These are phyloP conservation scores for Pseudogymnoascus sp. DNA, from an alignment of 2,329 filamentous ascomycete species.

Conservation along the genomic window DNA sequence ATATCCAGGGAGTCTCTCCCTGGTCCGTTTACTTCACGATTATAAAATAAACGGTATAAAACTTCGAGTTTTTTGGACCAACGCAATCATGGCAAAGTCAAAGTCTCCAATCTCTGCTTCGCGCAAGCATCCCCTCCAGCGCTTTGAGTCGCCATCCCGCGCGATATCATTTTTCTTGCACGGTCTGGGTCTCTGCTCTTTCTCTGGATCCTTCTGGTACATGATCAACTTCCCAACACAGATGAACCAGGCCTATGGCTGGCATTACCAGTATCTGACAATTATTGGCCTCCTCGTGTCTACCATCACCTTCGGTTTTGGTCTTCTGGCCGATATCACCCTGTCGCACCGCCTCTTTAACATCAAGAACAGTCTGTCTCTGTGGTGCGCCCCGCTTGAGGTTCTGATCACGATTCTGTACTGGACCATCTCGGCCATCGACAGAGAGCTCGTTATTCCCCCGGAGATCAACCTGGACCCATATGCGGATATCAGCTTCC, in stretches of 20 bases:
- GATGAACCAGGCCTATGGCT: slow-evolving; percentile 55
- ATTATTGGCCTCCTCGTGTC: slow-evolving; percentile 63
- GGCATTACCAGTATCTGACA: slow-evolving; percentile 67
- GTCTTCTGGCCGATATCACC: slow-evolving; percentile 59
- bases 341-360: slow-evolving; percentile 52
- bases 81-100: slow-evolving; percentile 19
- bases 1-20: background rate
- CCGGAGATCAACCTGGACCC: slow-evolving; percentile 51
- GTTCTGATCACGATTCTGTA: slow-evolving; percentile 66
- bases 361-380: slow-evolving; percentile 60
- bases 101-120: slow-evolving; percentile 14
- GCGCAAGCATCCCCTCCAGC: slow-evolving; percentile 54
- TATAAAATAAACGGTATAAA: background rate
- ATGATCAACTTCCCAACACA: slow-evolving; percentile 44
- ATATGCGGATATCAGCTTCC: slow-evolving; percentile 57
- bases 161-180: slow-evolving; percentile 59
- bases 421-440: slow-evolving; percentile 59
- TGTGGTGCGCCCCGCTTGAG: slow-evolving; percentile 63
- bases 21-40: background rate
- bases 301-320: slow-evolving; percentile 54
- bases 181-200: slow-evolving; percentile 46
- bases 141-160: slow-evolving; percentile 58
- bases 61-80: background rate
- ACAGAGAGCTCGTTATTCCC: slow-evolving; percentile 45
- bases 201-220: slow-evolving; percentile 48